Conservation (phyloP, 2,329 filamentous ascomycete genomes). For the Aspergillus uvarum region DNA sequence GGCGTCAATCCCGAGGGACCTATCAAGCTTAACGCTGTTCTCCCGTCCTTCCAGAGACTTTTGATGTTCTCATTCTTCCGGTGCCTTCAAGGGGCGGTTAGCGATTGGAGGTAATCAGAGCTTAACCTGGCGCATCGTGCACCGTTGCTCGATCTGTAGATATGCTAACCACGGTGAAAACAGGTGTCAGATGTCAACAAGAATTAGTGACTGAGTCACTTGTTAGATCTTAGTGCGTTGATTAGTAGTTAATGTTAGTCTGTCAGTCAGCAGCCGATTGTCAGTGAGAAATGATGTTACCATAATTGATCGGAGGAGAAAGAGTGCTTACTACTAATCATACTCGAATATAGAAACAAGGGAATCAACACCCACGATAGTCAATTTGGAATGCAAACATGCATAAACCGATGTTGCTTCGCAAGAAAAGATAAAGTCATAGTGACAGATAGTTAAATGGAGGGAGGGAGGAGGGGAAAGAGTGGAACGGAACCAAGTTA, state of each 20-base stretch:
- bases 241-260: not conserved
- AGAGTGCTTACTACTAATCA: not conserved
- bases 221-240: no score
- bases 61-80: slow-evolving; percentile 6
- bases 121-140: slow-evolving; percentile 2
- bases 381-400: slow-evolving; percentile 11
- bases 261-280: not conserved
- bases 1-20: slow-evolving; percentile 9
- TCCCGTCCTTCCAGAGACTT: slow-evolving; percentile 9
- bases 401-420: slow-evolving; percentile 23
- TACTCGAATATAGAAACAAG: not conserved
- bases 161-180: not conserved
- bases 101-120: slow-evolving; percentile 21
- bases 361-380: not conserved
- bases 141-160: slow-evolving; percentile 7
- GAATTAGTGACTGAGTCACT: no score
- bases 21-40: slow-evolving; percentile 14
- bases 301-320: not conserved
- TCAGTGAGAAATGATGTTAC: not conserved
- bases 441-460: not conserved
- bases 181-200: no score
- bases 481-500: not conserved
- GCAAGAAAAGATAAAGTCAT: slow-evolving; percentile 6
- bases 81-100: slow-evolving; percentile 14
- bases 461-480: no score